Base-by-base conservation (phyloP, 768 basidiomycete species). In the Russula sp. region DNA sequence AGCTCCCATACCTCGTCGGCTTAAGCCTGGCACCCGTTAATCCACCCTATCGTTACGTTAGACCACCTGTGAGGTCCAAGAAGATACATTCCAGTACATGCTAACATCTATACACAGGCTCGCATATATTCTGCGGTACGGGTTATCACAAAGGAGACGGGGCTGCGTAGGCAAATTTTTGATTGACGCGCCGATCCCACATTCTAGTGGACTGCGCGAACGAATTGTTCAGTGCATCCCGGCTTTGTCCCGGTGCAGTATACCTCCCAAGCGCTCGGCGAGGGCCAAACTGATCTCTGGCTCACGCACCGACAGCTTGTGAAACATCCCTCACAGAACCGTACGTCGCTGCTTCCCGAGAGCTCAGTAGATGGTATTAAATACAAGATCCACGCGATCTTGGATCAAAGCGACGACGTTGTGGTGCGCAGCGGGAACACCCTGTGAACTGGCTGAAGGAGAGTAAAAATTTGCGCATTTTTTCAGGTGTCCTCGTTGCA, bases 81-180 rank as follows among this genome's bases (percentile, higher is more conserved):
- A 47, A 40, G 53, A 10, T 9, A 32, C 48, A 39, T 39, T 44
- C 34, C 10, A 11, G 39, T 20, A 52, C 45, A 10, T 66, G 40
- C 50, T 59, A 0, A 35, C 32, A 27, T 55, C 65, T 31, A 52
- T 18, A 63, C 14, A 63, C 59, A 91, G 90, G 90, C 75, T 91
- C 90, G 59, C 90, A 91, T 77, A 91, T 92, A 74, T 92, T 92
- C 71, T 92, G 90, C 71, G 79, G 90, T 88, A 59, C 49, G 57
- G 20, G 48, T 11, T 14, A 22, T 40, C 53, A 42, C 31, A 32
- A 9, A 32, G 7, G 4, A 2, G n/a, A 37, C 20, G 22, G 7
- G 5, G 39, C 31, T 8, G 55, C 39, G n/a, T 39, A 39, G 16
- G 27, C 44, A 48, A 20, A 7, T 16, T 37, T 45, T 54, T 44